Percentiles rank a stretch among this genome's conserved stretches.
Evolutionary conservation across 176 grass and related monocot species (phyloP).

Genomic region (Aegilops sharonensis): DNA sequence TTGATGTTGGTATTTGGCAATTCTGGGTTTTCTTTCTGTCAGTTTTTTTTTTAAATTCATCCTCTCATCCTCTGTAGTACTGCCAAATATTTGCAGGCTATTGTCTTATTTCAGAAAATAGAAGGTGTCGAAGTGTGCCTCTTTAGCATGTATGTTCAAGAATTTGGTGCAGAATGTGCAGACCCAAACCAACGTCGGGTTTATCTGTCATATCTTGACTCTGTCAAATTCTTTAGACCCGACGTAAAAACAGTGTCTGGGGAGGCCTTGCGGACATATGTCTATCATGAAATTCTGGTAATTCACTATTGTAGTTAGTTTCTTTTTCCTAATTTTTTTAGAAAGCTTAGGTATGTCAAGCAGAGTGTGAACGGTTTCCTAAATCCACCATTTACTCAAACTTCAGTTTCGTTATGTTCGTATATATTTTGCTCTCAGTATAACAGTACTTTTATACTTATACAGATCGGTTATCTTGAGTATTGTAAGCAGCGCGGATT

Average conservation of each 20-base stretch:
- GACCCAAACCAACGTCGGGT: conserved; percentile 81
- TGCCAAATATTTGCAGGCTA: conserved; percentile 49
- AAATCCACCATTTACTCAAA: neutral
- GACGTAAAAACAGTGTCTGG: conserved; percentile 74
- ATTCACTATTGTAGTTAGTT: neutral
- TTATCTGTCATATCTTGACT: conserved; percentile 95
- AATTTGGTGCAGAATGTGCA: conserved; percentile 81
- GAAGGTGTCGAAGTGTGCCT: conserved; percentile 96
- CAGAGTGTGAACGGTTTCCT: conserved; percentile 19
- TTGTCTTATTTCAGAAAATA: conserved; percentile 96
- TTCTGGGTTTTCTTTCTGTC: neutral
- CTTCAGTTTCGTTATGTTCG: neutral
- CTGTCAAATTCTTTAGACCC: conserved; percentile 94
- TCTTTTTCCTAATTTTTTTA: neutral
- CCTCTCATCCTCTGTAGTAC: neutral
- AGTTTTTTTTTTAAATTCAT: conserved; percentile 11
- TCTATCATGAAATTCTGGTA: conserved; percentile 99
- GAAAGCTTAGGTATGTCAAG: conserved; percentile 7
- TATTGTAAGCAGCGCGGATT: conserved; percentile 93
- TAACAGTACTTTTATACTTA: conserved; percentile 23
- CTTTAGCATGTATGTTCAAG: conserved; percentile 97
- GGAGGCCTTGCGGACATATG: conserved; percentile 83
- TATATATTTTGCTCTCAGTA: neutral
- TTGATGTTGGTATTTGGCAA: conserved; percentile 9
- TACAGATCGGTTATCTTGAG: conserved; percentile 88